These are phyloP conservation scores for Fusarium robinianum DNA, from an alignment of 2,329 filamentous ascomycete genomes.

Conservation along the genomic window DNA sequence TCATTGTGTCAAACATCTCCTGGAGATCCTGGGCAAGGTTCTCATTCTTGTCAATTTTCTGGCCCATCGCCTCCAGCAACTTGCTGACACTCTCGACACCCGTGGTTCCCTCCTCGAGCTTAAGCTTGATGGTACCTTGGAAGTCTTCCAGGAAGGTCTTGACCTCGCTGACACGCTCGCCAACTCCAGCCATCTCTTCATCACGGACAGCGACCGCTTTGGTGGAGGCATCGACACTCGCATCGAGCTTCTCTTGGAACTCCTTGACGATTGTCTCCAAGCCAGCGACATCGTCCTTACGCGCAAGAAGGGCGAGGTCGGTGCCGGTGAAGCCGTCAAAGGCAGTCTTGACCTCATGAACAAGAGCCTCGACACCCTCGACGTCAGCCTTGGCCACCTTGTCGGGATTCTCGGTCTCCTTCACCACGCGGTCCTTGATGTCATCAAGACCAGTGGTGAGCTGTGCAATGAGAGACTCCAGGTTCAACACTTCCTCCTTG, in stretches of 20 bases:
- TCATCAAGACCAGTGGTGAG: slow-evolving; percentile 78
- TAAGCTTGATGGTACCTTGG: slow-evolving; percentile 74
- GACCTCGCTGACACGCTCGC: slow-evolving; percentile 78
- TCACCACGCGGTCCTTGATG: slow-evolving; percentile 62
- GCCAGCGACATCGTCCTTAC: slow-evolving; percentile 71
- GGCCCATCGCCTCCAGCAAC: slow-evolving; percentile 67
- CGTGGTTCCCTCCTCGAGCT: slow-evolving; percentile 74
- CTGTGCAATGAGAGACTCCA: slow-evolving; percentile 80
- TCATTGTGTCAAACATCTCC: slow-evolving; percentile 75
- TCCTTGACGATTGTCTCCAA: slow-evolving; percentile 72
- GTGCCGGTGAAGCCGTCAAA: slow-evolving; percentile 73
- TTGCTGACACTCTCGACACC: slow-evolving; percentile 75
- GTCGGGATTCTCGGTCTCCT: slow-evolving; percentile 60
- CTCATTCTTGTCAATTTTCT: slow-evolving; percentile 63
- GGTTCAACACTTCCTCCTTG: slow-evolving; percentile 75
- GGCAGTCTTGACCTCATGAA: slow-evolving; percentile 81
- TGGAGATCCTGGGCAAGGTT: slow-evolving; percentile 66
- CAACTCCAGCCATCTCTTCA: slow-evolving; percentile 77
- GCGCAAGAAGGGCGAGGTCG: slow-evolving; percentile 71
- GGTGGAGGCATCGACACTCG: slow-evolving; percentile 72
- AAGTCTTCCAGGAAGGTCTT: slow-evolving; percentile 78
- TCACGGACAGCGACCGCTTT: slow-evolving; percentile 85
- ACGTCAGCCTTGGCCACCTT: slow-evolving; percentile 81
- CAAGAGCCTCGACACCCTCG: slow-evolving; percentile 77
- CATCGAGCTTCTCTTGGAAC: slow-evolving; percentile 68